A percentile compares a stretch with the other conserved stretches of the same genome.
phyloP scores from a whole-genome alignment of 306 rosid species.

The Castanopsis chinensis region DNA sequence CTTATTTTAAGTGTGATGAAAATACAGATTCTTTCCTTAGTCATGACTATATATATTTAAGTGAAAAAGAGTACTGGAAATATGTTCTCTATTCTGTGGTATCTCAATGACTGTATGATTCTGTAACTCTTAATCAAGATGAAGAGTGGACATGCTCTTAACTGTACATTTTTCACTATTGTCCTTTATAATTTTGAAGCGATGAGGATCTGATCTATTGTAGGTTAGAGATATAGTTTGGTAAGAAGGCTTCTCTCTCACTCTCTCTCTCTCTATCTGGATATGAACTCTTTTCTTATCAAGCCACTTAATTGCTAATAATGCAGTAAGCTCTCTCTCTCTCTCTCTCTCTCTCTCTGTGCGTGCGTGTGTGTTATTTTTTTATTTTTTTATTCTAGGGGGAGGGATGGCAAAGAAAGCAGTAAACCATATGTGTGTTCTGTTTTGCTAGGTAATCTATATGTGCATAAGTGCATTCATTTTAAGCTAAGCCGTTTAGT shows the following conservation, averaged over 20 bases:
- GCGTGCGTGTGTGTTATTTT: too few relatives aligned
- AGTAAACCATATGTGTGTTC: neutral
- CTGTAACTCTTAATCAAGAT: neutral
- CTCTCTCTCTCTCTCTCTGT: too few relatives aligned
- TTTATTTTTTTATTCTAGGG: too few relatives aligned
- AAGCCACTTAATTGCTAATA: too few relatives aligned
- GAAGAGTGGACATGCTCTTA: neutral
- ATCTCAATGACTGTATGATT: too few relatives aligned
- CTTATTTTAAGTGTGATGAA: neutral
- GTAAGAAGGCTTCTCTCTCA: neutral
- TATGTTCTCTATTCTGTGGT: neutral
- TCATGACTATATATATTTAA: neutral
- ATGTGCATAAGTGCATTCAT: neutral
- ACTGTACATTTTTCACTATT: neutral
- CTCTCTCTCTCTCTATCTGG: too few relatives aligned
- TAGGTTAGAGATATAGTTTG: neutral
- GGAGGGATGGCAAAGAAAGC: neutral
- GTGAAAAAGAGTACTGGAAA: neutral
- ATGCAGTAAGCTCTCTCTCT: too few relatives aligned
- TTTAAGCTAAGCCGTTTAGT: neutral
- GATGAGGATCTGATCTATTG: neutral
- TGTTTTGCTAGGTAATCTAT: neutral
- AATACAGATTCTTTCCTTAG: neutral
- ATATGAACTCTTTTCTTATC: too few relatives aligned
- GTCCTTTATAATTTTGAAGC: neutral